phyloP scores from a whole-genome alignment of 1,284 basidiomycete genomes.

The Fomitopsis schrenkii region DNA sequence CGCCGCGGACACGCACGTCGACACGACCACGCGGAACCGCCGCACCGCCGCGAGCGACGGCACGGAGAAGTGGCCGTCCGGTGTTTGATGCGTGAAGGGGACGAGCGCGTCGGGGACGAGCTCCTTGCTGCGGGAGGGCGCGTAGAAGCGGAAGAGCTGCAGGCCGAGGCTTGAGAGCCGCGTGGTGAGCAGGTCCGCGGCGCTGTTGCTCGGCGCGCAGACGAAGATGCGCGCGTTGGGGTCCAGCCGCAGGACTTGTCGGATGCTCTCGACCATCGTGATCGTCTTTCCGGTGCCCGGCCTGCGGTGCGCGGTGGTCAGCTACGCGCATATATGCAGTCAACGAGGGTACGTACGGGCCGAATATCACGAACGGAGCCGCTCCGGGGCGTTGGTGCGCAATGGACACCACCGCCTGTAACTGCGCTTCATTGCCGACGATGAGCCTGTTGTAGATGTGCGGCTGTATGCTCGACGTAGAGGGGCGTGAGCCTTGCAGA shows the following conservation, averaged over 20 bases:
- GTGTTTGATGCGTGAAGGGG: slow-evolving; percentile 29
- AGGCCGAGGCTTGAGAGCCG: slow-evolving; percentile 37
- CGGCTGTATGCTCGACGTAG: not conserved
- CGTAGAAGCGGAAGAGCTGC: slow-evolving; percentile 57
- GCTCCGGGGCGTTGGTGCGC: slow-evolving; percentile 39
- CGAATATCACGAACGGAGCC: slow-evolving; percentile 57
- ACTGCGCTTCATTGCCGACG: slow-evolving; percentile 41
- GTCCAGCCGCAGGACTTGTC: slow-evolving; percentile 42
- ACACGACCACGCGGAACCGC: slow-evolving; percentile 49
- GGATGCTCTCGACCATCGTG: slow-evolving; percentile 62
- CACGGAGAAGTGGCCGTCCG: slow-evolving; percentile 38
- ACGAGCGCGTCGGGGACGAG: slow-evolving; percentile 39
- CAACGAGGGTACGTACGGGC: slow-evolving; percentile 44
- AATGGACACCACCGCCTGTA: slow-evolving; percentile 50
- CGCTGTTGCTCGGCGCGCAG: slow-evolving; percentile 57
- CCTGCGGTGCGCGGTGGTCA: not conserved
- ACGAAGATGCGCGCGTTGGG: slow-evolving; percentile 48
- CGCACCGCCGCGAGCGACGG: slow-evolving; percentile 38
- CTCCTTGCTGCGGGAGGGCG: slow-evolving; percentile 46
- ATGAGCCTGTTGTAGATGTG: slow-evolving; percentile 7
- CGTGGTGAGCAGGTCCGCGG: slow-evolving; percentile 53
- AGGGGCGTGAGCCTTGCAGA: slow-evolving; percentile 8
- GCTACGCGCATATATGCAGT: not conserved
- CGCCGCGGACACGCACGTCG: slow-evolving; percentile 59
- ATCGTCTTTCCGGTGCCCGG: slow-evolving; percentile 67